phyloP scores from a whole-genome alignment of 306 rosid species.

The Castanea sativa region DNA sequence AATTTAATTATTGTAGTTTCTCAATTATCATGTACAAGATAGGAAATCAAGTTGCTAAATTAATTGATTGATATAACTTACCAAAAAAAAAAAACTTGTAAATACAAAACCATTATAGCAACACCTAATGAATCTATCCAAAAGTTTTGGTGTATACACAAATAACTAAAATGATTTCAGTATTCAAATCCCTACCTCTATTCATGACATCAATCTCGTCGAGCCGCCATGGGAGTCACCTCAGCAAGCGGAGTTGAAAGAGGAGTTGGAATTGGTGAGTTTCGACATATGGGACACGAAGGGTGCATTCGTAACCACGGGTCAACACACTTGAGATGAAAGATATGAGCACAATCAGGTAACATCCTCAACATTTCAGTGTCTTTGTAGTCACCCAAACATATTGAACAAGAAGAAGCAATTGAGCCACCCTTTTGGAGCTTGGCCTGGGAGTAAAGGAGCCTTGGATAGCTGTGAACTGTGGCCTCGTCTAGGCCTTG shows the following conservation, averaged over 20 bases:
- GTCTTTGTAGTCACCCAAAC: slow-evolving; percentile 46
- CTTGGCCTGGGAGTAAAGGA: slow-evolving; percentile 37
- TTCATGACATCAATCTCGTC: not conserved
- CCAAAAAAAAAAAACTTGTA: too few relatives aligned
- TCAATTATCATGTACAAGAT: too few relatives aligned
- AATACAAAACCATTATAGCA: too few relatives aligned
- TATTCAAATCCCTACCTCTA: too few relatives aligned
- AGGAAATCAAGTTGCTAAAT: too few relatives aligned
- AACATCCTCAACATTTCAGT: slow-evolving; percentile 33
- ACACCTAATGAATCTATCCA: too few relatives aligned
- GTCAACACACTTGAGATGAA: slow-evolving; percentile 43
- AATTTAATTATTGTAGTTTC: too few relatives aligned
- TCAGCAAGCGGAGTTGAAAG: slow-evolving; percentile 32
- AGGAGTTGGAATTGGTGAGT: slow-evolving; percentile 30
- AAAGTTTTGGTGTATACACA: too few relatives aligned
- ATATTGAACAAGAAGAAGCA: slow-evolving; percentile 42
- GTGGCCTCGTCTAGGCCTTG: slow-evolving; percentile 18
- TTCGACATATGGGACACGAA: slow-evolving; percentile 45
- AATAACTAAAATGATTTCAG: too few relatives aligned
- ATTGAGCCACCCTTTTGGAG: slow-evolving; percentile 4
- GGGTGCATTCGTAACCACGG: slow-evolving; percentile 35
- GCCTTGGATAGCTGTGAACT: slow-evolving; percentile 24
- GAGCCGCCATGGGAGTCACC: slow-evolving; percentile 23
- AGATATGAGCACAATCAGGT: slow-evolving; percentile 45
- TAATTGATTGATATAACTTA: too few relatives aligned